Conservation (phyloP, 2,329 filamentous ascomycete species). For the Colletotrichum abscissum region DNA sequence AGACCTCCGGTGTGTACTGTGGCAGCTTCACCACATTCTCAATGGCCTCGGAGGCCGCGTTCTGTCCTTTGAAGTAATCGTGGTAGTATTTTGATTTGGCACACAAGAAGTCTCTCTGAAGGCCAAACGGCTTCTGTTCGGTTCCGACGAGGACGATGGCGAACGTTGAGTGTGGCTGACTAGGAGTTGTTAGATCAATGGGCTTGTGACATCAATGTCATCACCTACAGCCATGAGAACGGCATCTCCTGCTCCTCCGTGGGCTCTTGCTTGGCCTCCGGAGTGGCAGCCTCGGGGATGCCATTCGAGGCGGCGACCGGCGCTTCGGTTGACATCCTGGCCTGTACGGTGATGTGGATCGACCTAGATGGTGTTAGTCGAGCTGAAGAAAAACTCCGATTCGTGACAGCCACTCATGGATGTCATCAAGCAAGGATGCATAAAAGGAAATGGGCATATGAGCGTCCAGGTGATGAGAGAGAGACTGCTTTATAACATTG, state of each 20-base stretch:
- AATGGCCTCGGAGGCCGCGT: conserved; percentile 49
- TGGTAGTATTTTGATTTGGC: conserved; percentile 61
- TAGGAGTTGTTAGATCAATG: conserved; percentile 41
- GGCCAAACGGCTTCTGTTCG: conserved; percentile 64
- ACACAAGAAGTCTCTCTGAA: conserved; percentile 70
- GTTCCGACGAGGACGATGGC: conserved; percentile 65
- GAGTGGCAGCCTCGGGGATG: not conserved
- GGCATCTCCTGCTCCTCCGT: conserved; percentile 2
- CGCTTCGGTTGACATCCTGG: conserved; percentile 19
- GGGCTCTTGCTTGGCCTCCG: not conserved
- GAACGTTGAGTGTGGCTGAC: conserved; percentile 66
- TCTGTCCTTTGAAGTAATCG: conserved; percentile 52
- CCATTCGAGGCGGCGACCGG: conserved; percentile 20
- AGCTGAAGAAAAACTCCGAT: not conserved
- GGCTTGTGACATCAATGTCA: not conserved
- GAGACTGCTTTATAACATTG: not conserved
- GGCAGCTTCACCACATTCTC: conserved; percentile 64
- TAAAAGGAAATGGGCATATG: not conserved
- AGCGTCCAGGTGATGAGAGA: not conserved
- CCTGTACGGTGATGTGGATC: not conserved
- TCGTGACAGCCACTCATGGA: not conserved
- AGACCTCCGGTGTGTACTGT: conserved; percentile 59
- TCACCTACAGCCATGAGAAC: conserved; percentile 54
- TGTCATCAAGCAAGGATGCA: not conserved
- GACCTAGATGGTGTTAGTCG: conserved; percentile 11